Conservation (phyloP, 2,329 filamentous ascomycete species). For the Fusarium keratoplasticum region DNA sequence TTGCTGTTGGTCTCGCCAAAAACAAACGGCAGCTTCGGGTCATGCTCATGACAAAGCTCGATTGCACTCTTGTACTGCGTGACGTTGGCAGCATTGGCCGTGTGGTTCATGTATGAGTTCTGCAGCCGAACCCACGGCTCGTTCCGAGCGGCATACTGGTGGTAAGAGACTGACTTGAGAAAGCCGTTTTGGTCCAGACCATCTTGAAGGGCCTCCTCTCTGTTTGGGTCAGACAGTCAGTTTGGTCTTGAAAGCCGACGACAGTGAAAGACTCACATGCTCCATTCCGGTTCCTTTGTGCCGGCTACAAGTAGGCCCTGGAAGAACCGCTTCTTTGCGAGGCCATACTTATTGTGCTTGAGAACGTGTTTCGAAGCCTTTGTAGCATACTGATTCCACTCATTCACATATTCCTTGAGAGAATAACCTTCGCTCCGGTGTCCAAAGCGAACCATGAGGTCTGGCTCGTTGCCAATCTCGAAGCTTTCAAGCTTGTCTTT, state of each 20-base stretch:
- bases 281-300: background rate
- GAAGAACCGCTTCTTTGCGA: background rate
- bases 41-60: background rate
- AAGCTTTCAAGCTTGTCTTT: background rate
- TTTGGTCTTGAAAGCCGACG: background rate
- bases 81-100: background rate
- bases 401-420: background rate
- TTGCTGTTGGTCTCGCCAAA: conserved; percentile 2
- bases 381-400: background rate
- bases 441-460: background rate
- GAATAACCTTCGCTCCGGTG: background rate
- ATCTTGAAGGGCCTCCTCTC: background rate
- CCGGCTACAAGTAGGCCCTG: background rate
- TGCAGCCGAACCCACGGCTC: background rate
- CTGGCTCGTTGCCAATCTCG: background rate
- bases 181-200: background rate
- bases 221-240: background rate
- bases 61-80: background rate
- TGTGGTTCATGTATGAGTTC: background rate
- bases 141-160: background rate
- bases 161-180: background rate
- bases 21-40: background rate
- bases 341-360: background rate
- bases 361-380: background rate
- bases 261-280: background rate